Evolutionary conservation across 2,329 filamentous ascomycete genomes (phyloP).

Genomic region (Ophioceras dolichostomum): DNA sequence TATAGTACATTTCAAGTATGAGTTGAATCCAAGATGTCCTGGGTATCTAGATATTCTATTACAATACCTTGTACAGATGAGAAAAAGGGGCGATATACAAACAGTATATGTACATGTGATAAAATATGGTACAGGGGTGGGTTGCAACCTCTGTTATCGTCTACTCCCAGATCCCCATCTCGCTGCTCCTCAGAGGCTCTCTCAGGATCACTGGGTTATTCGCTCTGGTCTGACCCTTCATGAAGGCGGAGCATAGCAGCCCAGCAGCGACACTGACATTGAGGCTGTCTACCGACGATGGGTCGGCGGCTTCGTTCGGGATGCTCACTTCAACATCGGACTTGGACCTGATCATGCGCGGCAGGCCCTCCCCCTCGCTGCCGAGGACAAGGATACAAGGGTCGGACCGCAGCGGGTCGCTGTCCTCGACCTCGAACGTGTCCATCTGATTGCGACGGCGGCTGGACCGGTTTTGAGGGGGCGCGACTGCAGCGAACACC

Average conservation of each 20-base stretch:
- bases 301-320: constrained; percentile 32
- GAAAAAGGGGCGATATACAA: too few relatives aligned
- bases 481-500: constrained; percentile 63
- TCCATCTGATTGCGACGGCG: constrained; percentile 31
- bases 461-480: constrained; percentile 21
- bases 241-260: constrained; percentile 59
- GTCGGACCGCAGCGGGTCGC: constrained; percentile 39
- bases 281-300: constrained; percentile 65
- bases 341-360: constrained; percentile 47
- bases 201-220: too few relatives aligned
- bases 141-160: constrained; percentile 7
- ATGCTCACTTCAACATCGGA: constrained; percentile 60
- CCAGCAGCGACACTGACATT: constrained; percentile 87
- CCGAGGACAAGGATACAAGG: constrained; percentile 76
- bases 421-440: constrained; percentile 32
- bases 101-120: too few relatives aligned
- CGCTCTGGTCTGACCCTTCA: constrained; percentile 27
- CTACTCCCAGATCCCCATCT: constrained; percentile 7
- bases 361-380: constrained; percentile 65
- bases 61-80: too few relatives aligned
- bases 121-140: background rate
- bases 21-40: too few relatives aligned
- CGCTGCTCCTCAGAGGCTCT: background rate
- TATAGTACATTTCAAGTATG: too few relatives aligned
- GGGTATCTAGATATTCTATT: too few relatives aligned